These are phyloP conservation scores for Arctium minus DNA, from an alignment of 129 eudicot genomes.

Conservation along the genomic window DNA sequence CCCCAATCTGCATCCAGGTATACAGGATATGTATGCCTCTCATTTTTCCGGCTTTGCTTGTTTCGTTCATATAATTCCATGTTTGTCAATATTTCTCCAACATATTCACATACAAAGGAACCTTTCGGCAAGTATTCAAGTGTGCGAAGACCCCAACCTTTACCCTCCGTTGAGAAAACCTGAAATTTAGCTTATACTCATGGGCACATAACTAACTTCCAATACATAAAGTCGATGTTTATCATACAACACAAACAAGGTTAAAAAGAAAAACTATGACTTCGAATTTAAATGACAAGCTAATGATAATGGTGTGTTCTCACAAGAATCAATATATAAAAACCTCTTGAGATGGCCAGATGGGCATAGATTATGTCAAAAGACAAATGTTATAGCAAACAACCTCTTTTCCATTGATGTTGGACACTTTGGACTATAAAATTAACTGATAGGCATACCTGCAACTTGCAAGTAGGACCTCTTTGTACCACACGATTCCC, in stretches of 20 bases:
- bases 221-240: neutral
- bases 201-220: neutral
- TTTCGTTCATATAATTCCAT: conserved; percentile 63
- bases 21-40: conserved; percentile 70
- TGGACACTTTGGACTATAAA: neutral
- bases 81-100: conserved; percentile 80
- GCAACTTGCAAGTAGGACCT: conserved; percentile 62
- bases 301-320: neutral
- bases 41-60: conserved; percentile 22
- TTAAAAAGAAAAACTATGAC: neutral
- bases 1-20: conserved; percentile 84
- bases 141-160: conserved; percentile 87
- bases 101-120: conserved; percentile 76
- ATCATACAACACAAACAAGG: neutral
- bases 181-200: conserved; percentile 20
- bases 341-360: neutral
- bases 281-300: neutral
- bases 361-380: neutral
- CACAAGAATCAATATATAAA: neutral
- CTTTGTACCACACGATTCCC: conserved; percentile 88
- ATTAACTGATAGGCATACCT: conserved; percentile 39
- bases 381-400: neutral
- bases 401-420: neutral
- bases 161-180: conserved; percentile 68
- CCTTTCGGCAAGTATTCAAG: conserved; percentile 68